Evolutionary conservation across 139 green algal genomes (phyloP).

Genomic region (Closterium sp.): DNA sequence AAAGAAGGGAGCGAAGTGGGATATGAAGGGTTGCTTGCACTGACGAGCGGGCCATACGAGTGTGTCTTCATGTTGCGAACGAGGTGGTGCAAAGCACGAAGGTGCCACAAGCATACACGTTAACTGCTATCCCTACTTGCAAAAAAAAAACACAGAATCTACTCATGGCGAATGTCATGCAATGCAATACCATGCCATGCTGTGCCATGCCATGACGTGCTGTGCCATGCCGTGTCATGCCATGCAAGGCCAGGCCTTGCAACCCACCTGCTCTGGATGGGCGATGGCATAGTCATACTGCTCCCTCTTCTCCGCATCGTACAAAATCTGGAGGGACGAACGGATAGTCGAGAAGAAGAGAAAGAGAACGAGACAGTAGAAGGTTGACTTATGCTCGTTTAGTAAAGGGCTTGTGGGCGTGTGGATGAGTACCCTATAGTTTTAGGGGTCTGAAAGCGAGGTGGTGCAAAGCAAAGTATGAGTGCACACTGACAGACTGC

Average conservation of each 20-base stretch:
- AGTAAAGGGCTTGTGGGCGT: not conserved
- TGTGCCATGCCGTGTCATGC: too few species aligned
- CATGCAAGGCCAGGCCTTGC: not conserved
- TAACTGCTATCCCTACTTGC: too few species aligned
- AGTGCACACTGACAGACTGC: too few species aligned
- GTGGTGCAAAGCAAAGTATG: too few species aligned
- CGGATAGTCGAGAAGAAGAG: not conserved
- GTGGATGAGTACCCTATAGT: not conserved
- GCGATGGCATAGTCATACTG: conserved; percentile 48
- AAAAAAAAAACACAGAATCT: too few species aligned
- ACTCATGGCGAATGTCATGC: too few species aligned
- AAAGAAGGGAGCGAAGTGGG: not conserved
- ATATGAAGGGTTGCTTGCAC: not conserved
- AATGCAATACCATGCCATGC: too few species aligned
- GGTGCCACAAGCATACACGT: too few species aligned
- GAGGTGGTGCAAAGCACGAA: too few species aligned
- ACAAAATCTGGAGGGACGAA: conserved; percentile 35
- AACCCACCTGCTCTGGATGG: conserved; percentile 39
- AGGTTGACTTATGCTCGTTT: not conserved
- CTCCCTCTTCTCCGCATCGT: conserved; percentile 34
- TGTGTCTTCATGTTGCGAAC: too few species aligned
- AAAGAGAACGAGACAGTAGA: not conserved
- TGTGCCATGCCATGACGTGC: too few species aligned
- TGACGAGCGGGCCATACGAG: too few species aligned
- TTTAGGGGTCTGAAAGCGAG: not conserved